Conservation (phyloP, 331 rosid genomes). For the Acacia concinna region DNA sequence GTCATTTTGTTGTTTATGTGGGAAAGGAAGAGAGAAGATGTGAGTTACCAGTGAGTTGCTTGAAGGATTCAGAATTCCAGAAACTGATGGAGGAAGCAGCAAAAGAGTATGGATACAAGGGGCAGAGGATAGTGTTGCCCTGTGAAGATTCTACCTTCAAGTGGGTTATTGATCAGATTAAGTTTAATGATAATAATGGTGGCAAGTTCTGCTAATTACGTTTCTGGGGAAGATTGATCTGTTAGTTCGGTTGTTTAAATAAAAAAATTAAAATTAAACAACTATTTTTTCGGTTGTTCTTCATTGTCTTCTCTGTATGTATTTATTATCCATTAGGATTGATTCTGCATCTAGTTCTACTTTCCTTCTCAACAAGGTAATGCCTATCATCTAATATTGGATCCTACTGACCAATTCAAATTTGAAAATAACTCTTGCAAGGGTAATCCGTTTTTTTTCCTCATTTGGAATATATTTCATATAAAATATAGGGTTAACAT, state of each 20-base stretch:
- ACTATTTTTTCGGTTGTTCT: not conserved
- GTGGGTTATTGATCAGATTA: not conserved
- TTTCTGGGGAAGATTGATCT: not conserved
- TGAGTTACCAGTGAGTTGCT: conserved; percentile 34
- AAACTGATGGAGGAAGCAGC: conserved; percentile 44
- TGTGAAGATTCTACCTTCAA: conserved; percentile 43
- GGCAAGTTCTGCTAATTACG: not conserved
- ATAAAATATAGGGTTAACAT: not conserved
- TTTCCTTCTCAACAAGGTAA: not conserved
- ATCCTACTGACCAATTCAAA: too few relatives aligned
- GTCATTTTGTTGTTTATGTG: conserved; percentile 48
- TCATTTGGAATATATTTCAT: not conserved
- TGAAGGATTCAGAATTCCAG: conserved; percentile 40
- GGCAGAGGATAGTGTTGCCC: conserved; percentile 36
- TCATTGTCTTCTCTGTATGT: not conserved
- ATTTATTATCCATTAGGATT: not conserved
- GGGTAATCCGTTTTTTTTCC: not conserved
- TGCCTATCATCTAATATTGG: not conserved
- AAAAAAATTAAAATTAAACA: not conserved
- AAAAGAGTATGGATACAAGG: conserved; percentile 31
- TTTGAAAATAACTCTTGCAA: not conserved
- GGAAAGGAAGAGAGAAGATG: conserved; percentile 41
- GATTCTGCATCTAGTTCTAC: not conserved
- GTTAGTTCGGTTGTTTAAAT: not conserved
- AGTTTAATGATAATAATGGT: too few relatives aligned